These are phyloP conservation scores for Myrmaecium sp. DNA, from an alignment of 2,329 filamentous ascomycete species.

Conservation along the genomic window DNA sequence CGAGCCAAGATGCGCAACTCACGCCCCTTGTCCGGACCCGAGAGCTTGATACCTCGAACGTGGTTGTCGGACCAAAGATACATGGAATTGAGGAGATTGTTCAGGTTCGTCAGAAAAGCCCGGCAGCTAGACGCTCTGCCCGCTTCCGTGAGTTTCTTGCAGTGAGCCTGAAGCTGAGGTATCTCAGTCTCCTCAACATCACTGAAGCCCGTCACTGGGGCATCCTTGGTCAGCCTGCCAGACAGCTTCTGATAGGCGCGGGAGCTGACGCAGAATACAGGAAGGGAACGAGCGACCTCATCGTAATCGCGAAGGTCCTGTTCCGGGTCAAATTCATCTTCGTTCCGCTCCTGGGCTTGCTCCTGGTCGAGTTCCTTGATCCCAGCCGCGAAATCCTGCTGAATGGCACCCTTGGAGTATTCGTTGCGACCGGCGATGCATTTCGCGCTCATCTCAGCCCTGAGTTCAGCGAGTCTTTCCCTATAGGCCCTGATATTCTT, in stretches of 20 bases:
- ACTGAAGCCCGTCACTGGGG: slow-evolving; percentile 34
- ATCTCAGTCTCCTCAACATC: slow-evolving; percentile 39
- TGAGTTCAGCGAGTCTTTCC: slow-evolving; percentile 13
- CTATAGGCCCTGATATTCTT: slow-evolving; percentile 14
- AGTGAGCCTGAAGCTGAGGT: slow-evolving; percentile 41
- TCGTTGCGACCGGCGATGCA: slow-evolving; percentile 41
- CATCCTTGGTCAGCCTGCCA: slow-evolving; percentile 37
- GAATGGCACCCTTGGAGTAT: slow-evolving; percentile 37
- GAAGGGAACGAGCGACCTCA: slow-evolving; percentile 35
- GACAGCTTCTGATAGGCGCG: slow-evolving; percentile 46
- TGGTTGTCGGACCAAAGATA: slow-evolving; percentile 32
- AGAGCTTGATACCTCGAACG: slow-evolving; percentile 23
- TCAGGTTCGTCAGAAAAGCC: slow-evolving; percentile 34
- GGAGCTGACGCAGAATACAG: slow-evolving; percentile 49
- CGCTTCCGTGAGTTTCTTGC: slow-evolving; percentile 37
- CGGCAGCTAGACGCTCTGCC: slow-evolving; percentile 28
- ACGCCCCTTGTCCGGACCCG: slow-evolving; percentile 21
- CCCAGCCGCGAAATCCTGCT: slow-evolving; percentile 41
- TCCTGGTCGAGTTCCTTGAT: slow-evolving; percentile 45
- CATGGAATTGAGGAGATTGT: slow-evolving; percentile 36
- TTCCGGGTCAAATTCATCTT: slow-evolving; percentile 36
- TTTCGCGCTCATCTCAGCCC: slow-evolving; percentile 18
- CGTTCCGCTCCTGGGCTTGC: slow-evolving; percentile 34
- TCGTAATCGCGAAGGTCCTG: slow-evolving; percentile 41
- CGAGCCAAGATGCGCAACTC: slow-evolving; percentile 23